phyloP scores from a whole-genome alignment of 2,329 filamentous ascomycete species.

The Calycina herbarum region DNA sequence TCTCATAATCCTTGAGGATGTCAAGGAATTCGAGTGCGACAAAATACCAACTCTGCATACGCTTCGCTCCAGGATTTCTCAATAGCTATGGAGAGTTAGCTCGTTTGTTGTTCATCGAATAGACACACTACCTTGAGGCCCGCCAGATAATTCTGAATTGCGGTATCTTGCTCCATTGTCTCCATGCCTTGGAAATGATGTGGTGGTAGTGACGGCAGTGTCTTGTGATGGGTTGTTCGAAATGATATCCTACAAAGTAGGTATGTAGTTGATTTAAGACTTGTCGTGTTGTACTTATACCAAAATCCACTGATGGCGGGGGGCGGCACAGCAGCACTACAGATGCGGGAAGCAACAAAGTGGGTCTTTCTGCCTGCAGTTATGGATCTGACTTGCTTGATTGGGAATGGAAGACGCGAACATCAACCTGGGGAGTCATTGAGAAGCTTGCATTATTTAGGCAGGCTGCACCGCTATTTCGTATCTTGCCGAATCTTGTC shows the following conservation, averaged over 20 bases:
- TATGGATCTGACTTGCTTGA: neutral
- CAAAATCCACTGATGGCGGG: neutral
- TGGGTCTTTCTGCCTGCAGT: neutral
- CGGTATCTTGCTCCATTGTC: neutral
- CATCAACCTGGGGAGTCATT: no score
- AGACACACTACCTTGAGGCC: neutral
- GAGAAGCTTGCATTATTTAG: no score
- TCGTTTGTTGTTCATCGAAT: no score
- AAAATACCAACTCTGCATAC: neutral
- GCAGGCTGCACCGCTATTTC: no score
- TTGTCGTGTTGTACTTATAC: neutral
- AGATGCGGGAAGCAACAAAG: neutral
- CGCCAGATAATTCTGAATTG: neutral
- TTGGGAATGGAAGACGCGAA: no score
- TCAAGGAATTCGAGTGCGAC: neutral
- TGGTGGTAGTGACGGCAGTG: no score
- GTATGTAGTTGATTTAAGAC: neutral
- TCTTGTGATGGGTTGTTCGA: no score
- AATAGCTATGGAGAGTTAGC: no score
- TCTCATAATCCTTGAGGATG: conserved; percentile 3
- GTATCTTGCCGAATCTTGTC: no score
- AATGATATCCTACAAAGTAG: neutral
- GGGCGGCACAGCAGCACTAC: neutral
- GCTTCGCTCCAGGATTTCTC: neutral
- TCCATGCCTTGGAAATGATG: neutral